These are phyloP conservation scores for Penicillium janthinellum DNA, from an alignment of 2,329 filamentous ascomycete genomes.

Conservation along the genomic window DNA sequence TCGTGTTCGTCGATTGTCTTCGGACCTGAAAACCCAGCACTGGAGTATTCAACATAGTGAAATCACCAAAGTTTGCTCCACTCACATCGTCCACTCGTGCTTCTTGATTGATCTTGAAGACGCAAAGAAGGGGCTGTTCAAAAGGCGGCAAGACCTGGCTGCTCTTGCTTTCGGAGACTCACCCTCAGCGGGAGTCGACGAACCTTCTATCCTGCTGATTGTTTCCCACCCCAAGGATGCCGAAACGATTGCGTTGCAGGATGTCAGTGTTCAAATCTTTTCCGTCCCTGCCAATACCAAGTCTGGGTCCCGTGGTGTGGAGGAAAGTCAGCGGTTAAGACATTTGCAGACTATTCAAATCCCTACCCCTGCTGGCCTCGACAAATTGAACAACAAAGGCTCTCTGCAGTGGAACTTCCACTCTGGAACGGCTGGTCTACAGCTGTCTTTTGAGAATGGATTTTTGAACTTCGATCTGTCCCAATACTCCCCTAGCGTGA, in stretches of 20 bases:
- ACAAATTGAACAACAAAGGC: conserved; percentile 26
- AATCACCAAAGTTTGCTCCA: conserved; percentile 30
- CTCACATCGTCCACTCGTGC: conserved; percentile 36
- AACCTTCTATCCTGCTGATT: conserved; percentile 42
- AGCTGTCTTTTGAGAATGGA: conserved; percentile 42
- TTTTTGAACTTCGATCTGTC: conserved; percentile 48
- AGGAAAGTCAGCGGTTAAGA: conserved; percentile 38
- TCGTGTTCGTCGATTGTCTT: conserved; percentile 42
- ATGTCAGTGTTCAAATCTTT: conserved; percentile 45
- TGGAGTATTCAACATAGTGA: conserved; percentile 44
- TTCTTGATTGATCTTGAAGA: conserved; percentile 47
- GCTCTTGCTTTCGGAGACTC: conserved; percentile 40
- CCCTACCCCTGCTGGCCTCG: conserved; percentile 33
- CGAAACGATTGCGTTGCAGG: conserved; percentile 32
- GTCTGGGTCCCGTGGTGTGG: conserved; percentile 19
- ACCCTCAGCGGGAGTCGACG: conserved; percentile 28
- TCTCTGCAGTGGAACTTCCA: conserved; percentile 44
- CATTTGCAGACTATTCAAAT: conserved; percentile 42
- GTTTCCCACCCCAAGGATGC: conserved; percentile 41
- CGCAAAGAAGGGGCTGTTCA: conserved; percentile 43
- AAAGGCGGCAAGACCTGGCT: conserved; percentile 43
- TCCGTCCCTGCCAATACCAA: conserved; percentile 36
- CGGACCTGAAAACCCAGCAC: conserved; percentile 43
- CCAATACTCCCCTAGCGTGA: conserved; percentile 43
- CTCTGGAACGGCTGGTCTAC: conserved; percentile 42